Evolutionary conservation across 495 filamentous ascomycete genomes (phyloP).

Genomic region (Cercophora newfieldiana): DNA sequence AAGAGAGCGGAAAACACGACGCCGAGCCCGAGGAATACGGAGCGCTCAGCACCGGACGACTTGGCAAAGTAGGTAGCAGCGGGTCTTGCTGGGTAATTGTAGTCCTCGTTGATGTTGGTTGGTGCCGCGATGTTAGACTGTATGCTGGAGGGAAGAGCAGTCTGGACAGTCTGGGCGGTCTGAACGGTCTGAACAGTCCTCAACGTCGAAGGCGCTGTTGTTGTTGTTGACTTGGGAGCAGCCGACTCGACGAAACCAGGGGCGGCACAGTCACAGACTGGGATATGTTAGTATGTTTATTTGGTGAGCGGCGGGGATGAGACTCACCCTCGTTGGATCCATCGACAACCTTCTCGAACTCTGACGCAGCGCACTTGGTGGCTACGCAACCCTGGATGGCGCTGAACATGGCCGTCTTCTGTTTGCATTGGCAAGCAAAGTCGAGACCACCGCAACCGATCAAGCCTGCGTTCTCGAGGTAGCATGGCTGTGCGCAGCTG

Average conservation of each 20-base stretch:
- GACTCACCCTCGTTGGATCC: slow-evolving; percentile 26
- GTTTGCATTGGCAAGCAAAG: slow-evolving; percentile 35
- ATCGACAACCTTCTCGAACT: slow-evolving; percentile 31
- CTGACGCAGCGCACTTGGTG: slow-evolving; percentile 21
- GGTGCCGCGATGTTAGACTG: not conserved
- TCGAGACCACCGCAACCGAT: slow-evolving; percentile 34
- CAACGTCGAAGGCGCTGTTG: not conserved
- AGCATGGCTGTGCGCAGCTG: slow-evolving; percentile 34
- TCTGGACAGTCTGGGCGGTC: not conserved
- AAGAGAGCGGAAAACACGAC: not conserved
- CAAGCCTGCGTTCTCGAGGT: slow-evolving; percentile 25
- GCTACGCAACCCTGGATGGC: slow-evolving; percentile 34
- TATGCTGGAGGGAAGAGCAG: not conserved
- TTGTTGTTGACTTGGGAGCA: not conserved
- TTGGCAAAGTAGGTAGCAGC: slow-evolving; percentile 8
- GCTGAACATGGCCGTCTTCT: slow-evolving; percentile 29
- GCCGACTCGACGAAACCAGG: not conserved
- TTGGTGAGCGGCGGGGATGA: not conserved
- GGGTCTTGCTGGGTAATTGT: not conserved
- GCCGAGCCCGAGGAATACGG: not conserved
- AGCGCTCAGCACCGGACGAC: not conserved
- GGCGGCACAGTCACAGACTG: slow-evolving; percentile 21
- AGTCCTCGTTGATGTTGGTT: not conserved
- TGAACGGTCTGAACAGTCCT: not conserved
- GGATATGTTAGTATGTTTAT: not conserved